Evolutionary conservation across 176 grass and related monocot species (phyloP), one percentile per base, ranked within the genome.

Genomic region (Lolium perenne): DNA sequence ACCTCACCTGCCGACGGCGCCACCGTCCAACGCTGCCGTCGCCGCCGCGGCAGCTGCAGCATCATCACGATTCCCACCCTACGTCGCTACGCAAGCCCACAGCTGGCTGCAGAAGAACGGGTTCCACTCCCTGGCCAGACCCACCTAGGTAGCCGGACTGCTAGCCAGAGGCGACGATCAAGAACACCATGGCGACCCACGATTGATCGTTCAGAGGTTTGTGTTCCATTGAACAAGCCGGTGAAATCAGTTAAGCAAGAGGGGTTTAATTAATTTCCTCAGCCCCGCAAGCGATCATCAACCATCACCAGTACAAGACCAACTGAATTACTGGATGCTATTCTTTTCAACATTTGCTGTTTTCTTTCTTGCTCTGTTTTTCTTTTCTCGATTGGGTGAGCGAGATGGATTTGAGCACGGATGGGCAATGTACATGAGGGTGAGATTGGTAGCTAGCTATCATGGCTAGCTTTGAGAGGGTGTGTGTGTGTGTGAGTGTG

Each of bases 61-160:
- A 95, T 98, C 96, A 98, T 98, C 96, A 98, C 91, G 96, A 98
- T 98, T 98, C 96, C 94, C 90, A 65, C 93, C 90, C 83, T 95
- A 89, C 61, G 85, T 87, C 54, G 88, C 87, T 45, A 82, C 80
- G 87, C 91, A 85, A 78, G 72, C 84, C 79, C 84, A 90, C 60
- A 69, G 71, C 80, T 92, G 92, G 96, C 83, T 87, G 81, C 92
- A 92, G 89, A 85, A 84, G 88, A 97, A 94, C 78, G 92, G 92
- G 8, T 95, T 95, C 87, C 91, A 94, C 40, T 90, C 91, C 47
- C 76, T 90, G 55, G 75, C 84, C 38, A 76, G 84, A 57, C 91
- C 76, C 70, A 90, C 81, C 45, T 92, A 85, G 72, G 4, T 43
- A 43, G n/a, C 65, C 9, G 7, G 15, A n/a, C 12, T 6, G 40